phyloP scores from a whole-genome alignment of 805 yeast genomes.

The Candida maltosa region DNA sequence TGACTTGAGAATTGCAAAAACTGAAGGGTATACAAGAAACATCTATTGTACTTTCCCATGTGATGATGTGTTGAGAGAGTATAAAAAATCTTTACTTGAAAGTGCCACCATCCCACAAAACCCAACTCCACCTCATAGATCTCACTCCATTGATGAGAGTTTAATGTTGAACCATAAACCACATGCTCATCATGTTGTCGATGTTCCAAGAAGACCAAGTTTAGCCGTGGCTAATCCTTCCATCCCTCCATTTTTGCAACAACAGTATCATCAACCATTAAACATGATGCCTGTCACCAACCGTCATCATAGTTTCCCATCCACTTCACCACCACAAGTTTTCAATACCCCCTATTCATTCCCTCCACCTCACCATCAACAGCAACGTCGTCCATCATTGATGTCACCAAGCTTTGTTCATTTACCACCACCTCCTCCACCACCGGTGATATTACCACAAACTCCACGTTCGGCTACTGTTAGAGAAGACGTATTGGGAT shows the following conservation, averaged over 20 bases:
- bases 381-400: background rate
- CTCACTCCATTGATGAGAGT: background rate
- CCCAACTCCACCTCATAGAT: background rate
- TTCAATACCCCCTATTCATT: background rate
- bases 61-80: slow-evolving; percentile 9
- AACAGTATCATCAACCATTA: too few species aligned
- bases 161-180: background rate
- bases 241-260: background rate
- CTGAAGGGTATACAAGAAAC: slow-evolving; percentile 1
- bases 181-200: background rate
- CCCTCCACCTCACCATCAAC: background rate
- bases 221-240: too few species aligned
- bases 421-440: background rate
- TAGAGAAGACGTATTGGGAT: background rate
- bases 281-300: too few species aligned
- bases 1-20: slow-evolving; percentile 1
- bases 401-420: slow-evolving; percentile 1
- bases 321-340: background rate
- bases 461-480: background rate
- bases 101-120: background rate
- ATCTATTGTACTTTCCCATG: slow-evolving; percentile 16
- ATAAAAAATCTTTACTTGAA: slow-evolving; percentile 3
- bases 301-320: too few species aligned
- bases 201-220: background rate
- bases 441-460: background rate